Conservation (phyloP, 805 yeast genomes). For the Isabelozyma gotoi region DNA sequence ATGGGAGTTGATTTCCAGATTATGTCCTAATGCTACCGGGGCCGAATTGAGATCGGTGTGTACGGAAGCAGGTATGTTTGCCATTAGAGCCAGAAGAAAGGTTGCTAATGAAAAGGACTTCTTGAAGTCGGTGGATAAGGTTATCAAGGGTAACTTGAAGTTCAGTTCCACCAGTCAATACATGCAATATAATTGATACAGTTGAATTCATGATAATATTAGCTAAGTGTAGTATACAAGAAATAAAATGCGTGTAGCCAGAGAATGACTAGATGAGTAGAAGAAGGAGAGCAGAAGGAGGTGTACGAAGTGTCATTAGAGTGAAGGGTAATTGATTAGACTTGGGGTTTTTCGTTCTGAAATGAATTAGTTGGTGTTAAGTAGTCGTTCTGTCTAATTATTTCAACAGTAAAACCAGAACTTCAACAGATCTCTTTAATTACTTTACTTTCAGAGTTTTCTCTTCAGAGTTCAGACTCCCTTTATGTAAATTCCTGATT, state of each 20-base stretch:
- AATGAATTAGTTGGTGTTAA: too few species aligned
- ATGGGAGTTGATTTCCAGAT: conserved; percentile 96
- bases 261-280: too few species aligned
- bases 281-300: too few species aligned
- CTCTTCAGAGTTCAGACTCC: too few species aligned
- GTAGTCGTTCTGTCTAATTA: too few species aligned
- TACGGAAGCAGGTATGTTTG: conserved; percentile 99
- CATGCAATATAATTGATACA: conserved; percentile 81
- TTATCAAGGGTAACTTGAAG: conserved; percentile 96
- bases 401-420: too few species aligned
- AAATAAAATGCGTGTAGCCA: background rate
- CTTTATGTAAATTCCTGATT: too few species aligned
- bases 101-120: conserved; percentile 98
- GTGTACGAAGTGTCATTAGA: too few species aligned
- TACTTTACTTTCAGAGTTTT: too few species aligned
- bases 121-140: conserved; percentile 96
- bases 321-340: too few species aligned
- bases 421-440: too few species aligned
- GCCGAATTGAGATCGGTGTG: conserved; percentile 98
- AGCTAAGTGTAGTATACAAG: background rate
- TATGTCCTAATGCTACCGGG: conserved; percentile 98
- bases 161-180: conserved; percentile 95
- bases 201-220: background rate
- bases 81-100: conserved; percentile 96
- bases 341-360: too few species aligned